Base-by-base conservation (phyloP, 2,329 filamentous ascomycete species). In the Clonostachys rosea region DNA sequence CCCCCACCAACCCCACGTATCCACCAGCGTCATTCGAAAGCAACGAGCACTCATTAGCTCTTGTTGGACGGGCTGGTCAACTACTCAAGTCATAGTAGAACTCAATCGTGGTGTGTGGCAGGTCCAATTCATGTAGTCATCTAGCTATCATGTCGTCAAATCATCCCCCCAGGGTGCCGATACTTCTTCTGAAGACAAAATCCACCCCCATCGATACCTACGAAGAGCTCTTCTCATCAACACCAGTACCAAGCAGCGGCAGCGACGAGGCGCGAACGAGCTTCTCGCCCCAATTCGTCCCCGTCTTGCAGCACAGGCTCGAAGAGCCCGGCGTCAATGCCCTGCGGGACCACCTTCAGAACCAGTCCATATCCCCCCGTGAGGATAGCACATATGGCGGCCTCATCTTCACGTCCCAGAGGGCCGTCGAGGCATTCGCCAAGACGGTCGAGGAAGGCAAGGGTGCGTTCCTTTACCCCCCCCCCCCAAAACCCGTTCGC, bases 401-500 rank as follows among this genome's bases (percentile, higher is more conserved):
- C n/a, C 68, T 92, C 49, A 84, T 94, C 44, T 92, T 94, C 60
- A 94, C 89, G 2, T 91, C 87, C 8, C 89, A 94, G 62, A 78
- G 89, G 43, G 87, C 89, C 1, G 89, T 94, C 3, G 89, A 94
- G 61, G 87, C 86, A 0, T 90, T 94, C 57, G 69, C 79, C 5
- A 70, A 76, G 42, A 67, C 89, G 9, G 75, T 90, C 1, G 67
- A 76, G 13, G 76, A 81, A 34, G 24, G 24, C 24, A 30, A 30
- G 24, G 24, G 24, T 30, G 24, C 24, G 24, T 30, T 30, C 9
- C 24, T 10, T 4, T 10, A 10, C 24, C 70, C 79, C 18, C 18
- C 18, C 24, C 70, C 20, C 67, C 68, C 16, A 16, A 16, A 65
- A 10, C 24, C 24, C 10, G 9, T 30, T 30, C 24, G 24, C 24